Base-by-base conservation (phyloP, 164 flowering plant genomes). In the Piper longum region DNA sequence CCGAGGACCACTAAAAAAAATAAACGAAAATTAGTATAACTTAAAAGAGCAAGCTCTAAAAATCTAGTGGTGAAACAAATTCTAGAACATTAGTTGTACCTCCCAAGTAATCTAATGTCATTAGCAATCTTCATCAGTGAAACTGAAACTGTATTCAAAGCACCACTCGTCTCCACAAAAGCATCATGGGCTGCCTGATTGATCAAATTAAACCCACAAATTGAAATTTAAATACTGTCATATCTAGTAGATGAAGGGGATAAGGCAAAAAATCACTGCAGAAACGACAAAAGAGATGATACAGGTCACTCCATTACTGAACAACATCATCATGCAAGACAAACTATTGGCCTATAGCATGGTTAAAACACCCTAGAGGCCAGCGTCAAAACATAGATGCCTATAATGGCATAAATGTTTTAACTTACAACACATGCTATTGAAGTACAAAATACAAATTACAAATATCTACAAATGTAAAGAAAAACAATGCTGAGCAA, bases 151-250 rank as follows among this genome's bases (percentile, higher is more conserved):
- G 99, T 95, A 76, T 95, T 93, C 55, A 95, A 76, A 61, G 96
- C 78, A 74, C 99, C 99, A 73, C 99, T 95, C 26, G 93, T 80
- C 82, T 95, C 97, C 69, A 91, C 95, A 79, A 87, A 91, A 58
- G 99, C 95, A 77, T 95, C 99, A 83, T 91, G 99, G 56, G 99
- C 97, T 71, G 97, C 96, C 99, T 95, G 70, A 65, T 16, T 56
- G 45, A 69, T 68, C 55, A 66, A 48, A 48, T 48, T 8, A 8
- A 70, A 26, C 43, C 18, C 42, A 57, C 40, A 52, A 36, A 9
- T 40, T 62, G 51, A 59, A 48, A 54, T n/a, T 56, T 51, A 64
- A 45, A 57, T 51, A 43, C 26, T 43, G 41, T 4, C 13, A 59
- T 54, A 41, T n/a, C 54, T 16, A 8, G 64, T 43, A 16, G 11